phyloP scores from a whole-genome alignment of 148 eudicot species.

The Pouteria glomerata region DNA sequence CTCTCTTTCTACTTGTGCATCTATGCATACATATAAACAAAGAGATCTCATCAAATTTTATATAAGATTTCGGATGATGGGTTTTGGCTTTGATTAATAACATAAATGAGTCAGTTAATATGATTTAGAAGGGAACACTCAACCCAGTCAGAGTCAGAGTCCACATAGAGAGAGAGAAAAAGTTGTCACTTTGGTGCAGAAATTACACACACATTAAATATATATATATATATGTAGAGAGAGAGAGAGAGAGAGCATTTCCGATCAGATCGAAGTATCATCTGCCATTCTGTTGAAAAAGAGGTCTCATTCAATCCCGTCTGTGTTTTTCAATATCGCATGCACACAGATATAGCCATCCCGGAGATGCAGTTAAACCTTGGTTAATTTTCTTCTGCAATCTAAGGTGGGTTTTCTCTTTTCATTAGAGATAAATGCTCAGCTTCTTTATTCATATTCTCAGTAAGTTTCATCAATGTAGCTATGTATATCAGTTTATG shows the following conservation, averaged over 20 bases:
- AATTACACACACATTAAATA: not conserved
- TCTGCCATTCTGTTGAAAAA: not conserved
- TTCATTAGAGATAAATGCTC: not conserved
- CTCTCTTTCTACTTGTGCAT: not conserved
- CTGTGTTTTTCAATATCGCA: not conserved
- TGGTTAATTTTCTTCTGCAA: not conserved
- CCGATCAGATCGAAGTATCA: conserved; percentile 7
- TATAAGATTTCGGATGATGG: not conserved
- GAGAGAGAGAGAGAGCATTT: not conserved
- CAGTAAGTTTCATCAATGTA: not conserved
- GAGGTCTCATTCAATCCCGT: not conserved
- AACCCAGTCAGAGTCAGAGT: not conserved
- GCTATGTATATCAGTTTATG: not conserved
- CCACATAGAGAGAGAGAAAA: conserved; percentile 1
- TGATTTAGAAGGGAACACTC: not conserved
- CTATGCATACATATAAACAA: not conserved
- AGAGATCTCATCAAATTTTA: not conserved
- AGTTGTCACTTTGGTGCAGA: not conserved
- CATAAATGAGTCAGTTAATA: not conserved
- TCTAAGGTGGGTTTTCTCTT: not conserved
- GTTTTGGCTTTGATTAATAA: not conserved
- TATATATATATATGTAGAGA: no score
- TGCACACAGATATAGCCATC: not conserved
- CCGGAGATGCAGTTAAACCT: not conserved
- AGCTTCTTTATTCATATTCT: not conserved